Evolutionary conservation across 2,329 filamentous ascomycete genomes (phyloP).

Genomic region (Aureobasidium sp.): DNA sequence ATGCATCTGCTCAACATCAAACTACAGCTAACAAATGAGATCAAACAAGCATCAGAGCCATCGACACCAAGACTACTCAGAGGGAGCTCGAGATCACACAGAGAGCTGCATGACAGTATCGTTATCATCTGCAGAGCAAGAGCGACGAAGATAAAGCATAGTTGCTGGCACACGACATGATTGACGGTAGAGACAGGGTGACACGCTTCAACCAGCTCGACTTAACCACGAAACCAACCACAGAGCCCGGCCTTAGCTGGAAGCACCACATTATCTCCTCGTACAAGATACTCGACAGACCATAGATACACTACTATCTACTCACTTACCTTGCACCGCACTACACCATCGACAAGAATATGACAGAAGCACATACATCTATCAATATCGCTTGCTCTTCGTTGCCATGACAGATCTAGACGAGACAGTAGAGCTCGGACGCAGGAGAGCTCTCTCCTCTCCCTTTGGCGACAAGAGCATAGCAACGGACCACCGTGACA

Average conservation of each 20-base stretch:
- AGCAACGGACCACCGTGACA: conserved; percentile 8
- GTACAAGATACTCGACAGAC: too few relatives aligned
- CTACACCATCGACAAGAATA: neutral
- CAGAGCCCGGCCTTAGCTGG: too few relatives aligned
- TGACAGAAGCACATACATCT: neutral
- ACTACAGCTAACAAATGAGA: neutral
- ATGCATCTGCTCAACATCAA: neutral
- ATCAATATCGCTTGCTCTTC: neutral
- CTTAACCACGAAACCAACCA: neutral
- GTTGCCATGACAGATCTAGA: neutral
- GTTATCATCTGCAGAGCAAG: too few relatives aligned
- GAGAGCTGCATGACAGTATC: neutral
- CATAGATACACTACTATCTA: neutral
- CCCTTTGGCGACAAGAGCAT: neutral
- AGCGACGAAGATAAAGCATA: neutral
- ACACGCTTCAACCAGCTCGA: neutral
- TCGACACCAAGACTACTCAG: neutral
- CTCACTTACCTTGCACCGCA: neutral
- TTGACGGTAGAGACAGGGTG: neutral
- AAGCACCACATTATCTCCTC: too few relatives aligned
- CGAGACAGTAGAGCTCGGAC: neutral
- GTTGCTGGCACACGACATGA: neutral
- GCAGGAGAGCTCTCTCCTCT: neutral
- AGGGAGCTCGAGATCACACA: neutral
- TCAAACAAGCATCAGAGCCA: neutral